Percentiles rank a stretch among this genome's conserved stretches.
These are phyloP conservation scores for Aspergillus asperescens DNA, from an alignment of 495 filamentous ascomycete genomes.

Conservation along the genomic window DNA sequence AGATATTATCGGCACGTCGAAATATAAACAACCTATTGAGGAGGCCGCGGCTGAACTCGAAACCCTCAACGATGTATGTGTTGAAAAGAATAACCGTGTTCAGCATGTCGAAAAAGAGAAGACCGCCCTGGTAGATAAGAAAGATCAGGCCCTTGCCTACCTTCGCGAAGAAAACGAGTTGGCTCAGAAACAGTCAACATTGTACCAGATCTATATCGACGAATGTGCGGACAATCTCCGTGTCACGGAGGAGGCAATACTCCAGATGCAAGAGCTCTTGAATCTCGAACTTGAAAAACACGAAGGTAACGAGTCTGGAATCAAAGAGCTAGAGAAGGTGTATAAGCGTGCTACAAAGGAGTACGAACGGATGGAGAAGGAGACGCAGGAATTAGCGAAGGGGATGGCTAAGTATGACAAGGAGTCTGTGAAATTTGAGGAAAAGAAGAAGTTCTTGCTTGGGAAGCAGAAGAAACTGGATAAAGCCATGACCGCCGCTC, in stretches of 20 bases:
- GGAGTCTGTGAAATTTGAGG: slow-evolving; percentile 93
- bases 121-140: slow-evolving; percentile 86
- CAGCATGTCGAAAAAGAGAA: slow-evolving; percentile 98
- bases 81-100: slow-evolving; percentile 88
- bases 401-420: slow-evolving; percentile 92
- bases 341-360: slow-evolving; percentile 79
- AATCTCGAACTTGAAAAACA: slow-evolving; percentile 89
- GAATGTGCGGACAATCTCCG: slow-evolving; percentile 83
- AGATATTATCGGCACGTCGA: slow-evolving; percentile 97
- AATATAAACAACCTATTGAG: slow-evolving; percentile 95
- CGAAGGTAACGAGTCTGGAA: slow-evolving; percentile 82
- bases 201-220: slow-evolving; percentile 86
- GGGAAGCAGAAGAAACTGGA: slow-evolving; percentile 93
- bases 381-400: slow-evolving; percentile 71
- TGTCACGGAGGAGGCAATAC: slow-evolving; percentile 84
- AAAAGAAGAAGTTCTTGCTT: slow-evolving; percentile 88
- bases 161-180: slow-evolving; percentile 92
- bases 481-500: slow-evolving; percentile 70
- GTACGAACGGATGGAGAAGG: slow-evolving; percentile 75
- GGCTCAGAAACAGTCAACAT: slow-evolving; percentile 73
- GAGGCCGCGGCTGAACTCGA: slow-evolving; percentile 87
- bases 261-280: slow-evolving; percentile 81
- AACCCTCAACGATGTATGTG: slow-evolving; percentile 85
- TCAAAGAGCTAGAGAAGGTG: slow-evolving; percentile 80
- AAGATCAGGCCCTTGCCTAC: slow-evolving; percentile 84